Conservation (phyloP, 139 green algal species). For the Tetratostichococcus sp. region DNA sequence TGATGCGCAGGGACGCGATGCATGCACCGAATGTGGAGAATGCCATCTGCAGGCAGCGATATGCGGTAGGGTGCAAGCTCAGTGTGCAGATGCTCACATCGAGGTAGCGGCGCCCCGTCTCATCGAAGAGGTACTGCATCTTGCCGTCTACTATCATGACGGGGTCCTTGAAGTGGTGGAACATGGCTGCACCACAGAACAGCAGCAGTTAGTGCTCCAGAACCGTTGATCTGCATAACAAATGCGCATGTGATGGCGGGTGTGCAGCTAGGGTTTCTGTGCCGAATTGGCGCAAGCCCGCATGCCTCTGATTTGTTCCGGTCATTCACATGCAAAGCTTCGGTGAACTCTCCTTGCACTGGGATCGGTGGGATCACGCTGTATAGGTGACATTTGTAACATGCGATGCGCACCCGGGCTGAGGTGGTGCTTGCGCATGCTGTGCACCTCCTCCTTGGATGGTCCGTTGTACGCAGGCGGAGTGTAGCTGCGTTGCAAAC, state of each 20-base stretch:
- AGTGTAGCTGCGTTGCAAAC: slow-evolving; percentile 25
- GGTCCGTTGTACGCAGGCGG: slow-evolving; percentile 79
- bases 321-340: not conserved
- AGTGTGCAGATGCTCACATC: slow-evolving; percentile 56
- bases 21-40: not conserved
- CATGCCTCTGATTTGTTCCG: too few species aligned
- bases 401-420: slow-evolving; percentile 67
- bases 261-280: too few species aligned
- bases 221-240: not conserved
- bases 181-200: slow-evolving; percentile 51
- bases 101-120: slow-evolving; percentile 84
- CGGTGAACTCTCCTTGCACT: too few species aligned
- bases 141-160: slow-evolving; percentile 94
- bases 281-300: too few species aligned
- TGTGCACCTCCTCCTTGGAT: slow-evolving; percentile 72
- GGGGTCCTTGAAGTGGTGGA: slow-evolving; percentile 80
- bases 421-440: slow-evolving; percentile 69
- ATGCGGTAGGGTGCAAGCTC: not conserved
- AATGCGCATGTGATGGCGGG: too few species aligned
- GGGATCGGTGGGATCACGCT: too few species aligned
- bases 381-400: too few species aligned
- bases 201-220: not conserved
- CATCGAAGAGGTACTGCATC: slow-evolving; percentile 97
- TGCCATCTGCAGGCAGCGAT: not conserved
- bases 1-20: not conserved